A percentile compares a stretch with the other conserved stretches of the same genome.
These are phyloP conservation scores for Colletotrichum shisoi DNA, from an alignment of 2,329 filamentous ascomycete genomes.

Conservation along the genomic window DNA sequence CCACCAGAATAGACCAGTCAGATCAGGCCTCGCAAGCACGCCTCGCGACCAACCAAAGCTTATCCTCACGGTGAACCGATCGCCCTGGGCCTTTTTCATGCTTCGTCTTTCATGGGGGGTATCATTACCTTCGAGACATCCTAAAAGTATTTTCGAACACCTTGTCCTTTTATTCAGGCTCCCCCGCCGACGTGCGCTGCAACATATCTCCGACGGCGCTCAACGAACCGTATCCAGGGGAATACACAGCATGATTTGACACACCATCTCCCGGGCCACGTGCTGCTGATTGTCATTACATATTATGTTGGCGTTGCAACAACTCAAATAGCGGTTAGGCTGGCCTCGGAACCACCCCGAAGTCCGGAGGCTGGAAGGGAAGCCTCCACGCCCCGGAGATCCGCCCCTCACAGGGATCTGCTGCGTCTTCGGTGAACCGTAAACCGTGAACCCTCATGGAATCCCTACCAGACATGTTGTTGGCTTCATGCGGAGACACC, in stretches of 20 bases:
- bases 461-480: slow-evolving; percentile 18
- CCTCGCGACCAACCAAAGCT: slow-evolving; percentile 29
- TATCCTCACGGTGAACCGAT: slow-evolving; percentile 14
- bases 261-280: slow-evolving; percentile 28
- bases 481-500: slow-evolving; percentile 13
- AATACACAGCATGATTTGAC: slow-evolving; percentile 33
- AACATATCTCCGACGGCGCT: slow-evolving; percentile 19
- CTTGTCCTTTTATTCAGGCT: neutral
- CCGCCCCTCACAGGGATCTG: slow-evolving; percentile 28
- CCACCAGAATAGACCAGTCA: slow-evolving; percentile 29
- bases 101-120: neutral
- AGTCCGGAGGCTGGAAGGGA: slow-evolving; percentile 32
- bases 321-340: slow-evolving; percentile 29
- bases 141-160: neutral
- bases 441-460: slow-evolving; percentile 16
- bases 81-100: slow-evolving; percentile 2
- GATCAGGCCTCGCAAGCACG: slow-evolving; percentile 31
- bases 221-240: slow-evolving; percentile 19
- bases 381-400: slow-evolving; percentile 36
- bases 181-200: slow-evolving; percentile 1
- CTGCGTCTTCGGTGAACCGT: slow-evolving; percentile 31
- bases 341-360: slow-evolving; percentile 30
- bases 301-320: slow-evolving; percentile 29
- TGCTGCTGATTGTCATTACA: slow-evolving; percentile 29
- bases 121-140: neutral